Evolutionary conservation across 805 yeast genomes (phyloP).

Genomic region (Pichia pseudocactophila): DNA sequence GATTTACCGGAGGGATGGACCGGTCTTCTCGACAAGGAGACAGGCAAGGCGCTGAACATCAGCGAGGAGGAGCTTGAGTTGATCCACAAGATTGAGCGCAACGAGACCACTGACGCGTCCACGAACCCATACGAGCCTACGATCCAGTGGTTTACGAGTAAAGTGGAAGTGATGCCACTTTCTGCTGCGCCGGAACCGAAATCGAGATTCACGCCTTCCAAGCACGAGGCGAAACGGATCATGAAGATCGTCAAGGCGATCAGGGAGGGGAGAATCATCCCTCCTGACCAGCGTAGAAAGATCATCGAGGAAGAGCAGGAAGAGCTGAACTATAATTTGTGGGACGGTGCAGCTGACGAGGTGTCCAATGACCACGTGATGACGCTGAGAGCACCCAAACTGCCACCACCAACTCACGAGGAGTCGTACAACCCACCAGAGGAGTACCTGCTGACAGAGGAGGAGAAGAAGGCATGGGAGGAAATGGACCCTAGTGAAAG

Average conservation of each 20-base stretch:
- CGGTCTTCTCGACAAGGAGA: slow-evolving; percentile 81
- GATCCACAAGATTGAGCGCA: slow-evolving; percentile 74
- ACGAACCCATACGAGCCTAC: slow-evolving; percentile 88
- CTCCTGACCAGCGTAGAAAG: slow-evolving; percentile 50
- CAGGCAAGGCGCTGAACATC: slow-evolving; percentile 78
- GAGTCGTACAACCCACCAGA: slow-evolving; percentile 97
- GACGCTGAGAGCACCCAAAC: slow-evolving; percentile 90
- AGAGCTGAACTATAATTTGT: slow-evolving; percentile 58
- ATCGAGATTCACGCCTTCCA: slow-evolving; percentile 92
- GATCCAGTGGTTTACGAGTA: slow-evolving; percentile 89
- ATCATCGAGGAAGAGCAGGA: slow-evolving; percentile 40
- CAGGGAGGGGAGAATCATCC: slow-evolving; percentile 88
- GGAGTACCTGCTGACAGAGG: slow-evolving; percentile 76
- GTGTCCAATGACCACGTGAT: slow-evolving; percentile 67
- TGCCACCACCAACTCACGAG: slow-evolving; percentile 93
- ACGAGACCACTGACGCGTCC: slow-evolving; percentile 72
- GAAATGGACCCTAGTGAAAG: slow-evolving; percentile 67
- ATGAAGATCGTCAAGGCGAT: slow-evolving; percentile 96
- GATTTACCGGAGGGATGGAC: slow-evolving; percentile 99
- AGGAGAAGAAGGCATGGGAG: slow-evolving; percentile 67
- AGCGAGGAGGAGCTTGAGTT: slow-evolving; percentile 83
- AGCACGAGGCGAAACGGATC: slow-evolving; percentile 90
- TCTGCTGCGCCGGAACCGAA: slow-evolving; percentile 95
- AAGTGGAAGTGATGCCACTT: slow-evolving; percentile 81
- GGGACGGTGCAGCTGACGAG: slow-evolving; percentile 58